Base-by-base conservation (phyloP, 2,329 filamentous ascomycete genomes). In the Scolecobasidium constrictum region DNA sequence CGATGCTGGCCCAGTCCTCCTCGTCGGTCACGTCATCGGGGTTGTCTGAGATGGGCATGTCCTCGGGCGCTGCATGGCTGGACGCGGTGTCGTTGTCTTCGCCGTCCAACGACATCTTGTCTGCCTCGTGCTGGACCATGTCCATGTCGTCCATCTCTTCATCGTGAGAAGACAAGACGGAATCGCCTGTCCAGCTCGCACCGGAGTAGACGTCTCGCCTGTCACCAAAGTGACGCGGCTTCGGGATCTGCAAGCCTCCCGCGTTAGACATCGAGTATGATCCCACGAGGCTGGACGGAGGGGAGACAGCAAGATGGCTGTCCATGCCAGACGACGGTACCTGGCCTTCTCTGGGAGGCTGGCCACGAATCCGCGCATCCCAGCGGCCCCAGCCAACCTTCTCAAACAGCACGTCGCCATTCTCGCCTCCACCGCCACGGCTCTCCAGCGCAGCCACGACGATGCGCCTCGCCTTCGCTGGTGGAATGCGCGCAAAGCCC, bases 371-470 rank as follows among this genome's bases (percentile, higher is more conserved):
- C 57, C 79, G 79, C 48, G 88, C 92, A 62, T 93, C 84, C 90
- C 90, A 98, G 51, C 87, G 79, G 46, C 92, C 92, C 90, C 90
- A 96, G 56, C 90, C 90, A 46, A 95, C 86, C 71, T 96, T 96
- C 62, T 93, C 84, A 58, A 94, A 96, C 57, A 81, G 73, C 54
- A 92, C 81, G 52, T 86, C 80, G 50, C 81, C 80, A 48, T 80
- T 71, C 47, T 74, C 58, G 38, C 70, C 72, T 43, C 70, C 72
- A 37, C 66, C 70, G n/a, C 69, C 68, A 53, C 84, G 81, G 53
- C 84, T 83, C 66, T 96, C 90, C 51, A 96, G 67, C 47, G 88
- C 90, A 46, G 82, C 83, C n/a, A 95, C 90, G 4, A 96, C 87
- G 46, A 96, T 68, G 60, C 90, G 78, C 53, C 92, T 78, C 35